These are phyloP conservation scores for Lindgomyces ingoldianus DNA, from an alignment of 495 filamentous ascomycete species.

Conservation along the genomic window DNA sequence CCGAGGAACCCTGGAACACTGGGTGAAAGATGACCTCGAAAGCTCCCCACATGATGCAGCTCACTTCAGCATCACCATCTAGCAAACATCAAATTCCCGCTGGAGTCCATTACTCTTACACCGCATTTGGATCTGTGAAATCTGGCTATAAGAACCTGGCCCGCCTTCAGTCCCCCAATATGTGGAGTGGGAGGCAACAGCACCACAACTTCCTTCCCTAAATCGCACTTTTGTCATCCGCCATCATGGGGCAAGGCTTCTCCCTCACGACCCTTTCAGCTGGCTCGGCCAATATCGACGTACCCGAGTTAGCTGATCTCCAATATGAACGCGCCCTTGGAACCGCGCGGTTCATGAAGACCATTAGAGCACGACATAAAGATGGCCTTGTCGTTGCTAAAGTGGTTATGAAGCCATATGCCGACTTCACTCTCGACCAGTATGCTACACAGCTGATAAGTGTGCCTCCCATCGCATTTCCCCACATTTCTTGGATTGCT, in stretches of 20 bases:
- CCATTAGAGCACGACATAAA: constrained; percentile 82
- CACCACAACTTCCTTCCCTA: constrained; percentile 2
- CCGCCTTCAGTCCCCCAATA: no score
- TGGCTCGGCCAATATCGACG: constrained; percentile 88
- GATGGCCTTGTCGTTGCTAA: constrained; percentile 92
- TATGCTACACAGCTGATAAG: constrained; percentile 74
- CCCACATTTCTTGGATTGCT: neutral
- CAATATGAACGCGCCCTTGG: constrained; percentile 92
- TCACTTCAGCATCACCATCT: neutral
- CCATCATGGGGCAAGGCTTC: constrained; percentile 92
- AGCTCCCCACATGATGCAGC: constrained; percentile 19
- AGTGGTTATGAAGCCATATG: constrained; percentile 87
- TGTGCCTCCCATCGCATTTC: constrained; percentile 48
- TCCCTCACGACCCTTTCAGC: constrained; percentile 87
- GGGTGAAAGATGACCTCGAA: constrained; percentile 28
- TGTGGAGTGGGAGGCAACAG: constrained; percentile 29
- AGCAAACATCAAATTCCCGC: neutral
- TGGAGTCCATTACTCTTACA: neutral
- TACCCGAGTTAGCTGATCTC: constrained; percentile 85
- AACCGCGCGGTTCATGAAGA: constrained; percentile 95
- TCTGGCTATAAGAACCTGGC: neutral
- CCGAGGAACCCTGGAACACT: constrained; percentile 6
- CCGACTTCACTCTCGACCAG: constrained; percentile 70
- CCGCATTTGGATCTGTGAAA: no score
- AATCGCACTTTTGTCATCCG: neutral